Conservation (phyloP, 108 stramenopile genomes). For the Nitzschia putrida region DNA sequence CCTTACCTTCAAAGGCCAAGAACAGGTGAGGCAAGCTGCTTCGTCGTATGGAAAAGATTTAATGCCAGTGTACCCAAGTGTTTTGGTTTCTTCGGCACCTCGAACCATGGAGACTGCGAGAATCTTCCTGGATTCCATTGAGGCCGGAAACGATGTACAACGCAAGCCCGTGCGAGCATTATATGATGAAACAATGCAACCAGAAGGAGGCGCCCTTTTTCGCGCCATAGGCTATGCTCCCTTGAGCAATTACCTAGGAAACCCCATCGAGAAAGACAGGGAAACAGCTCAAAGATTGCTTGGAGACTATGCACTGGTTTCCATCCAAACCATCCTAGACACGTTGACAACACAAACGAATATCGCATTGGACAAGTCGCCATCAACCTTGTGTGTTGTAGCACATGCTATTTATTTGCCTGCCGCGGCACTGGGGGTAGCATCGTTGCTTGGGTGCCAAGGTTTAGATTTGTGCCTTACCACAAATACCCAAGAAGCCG, state of each 20-base stretch:
- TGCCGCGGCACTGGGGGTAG: conserved; percentile 41
- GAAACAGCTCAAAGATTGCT: conserved; percentile 30
- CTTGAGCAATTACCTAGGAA: conserved; percentile 39
- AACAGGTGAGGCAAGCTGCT: conserved; percentile 45
- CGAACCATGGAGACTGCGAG: conserved; percentile 52
- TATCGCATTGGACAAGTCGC: background rate
- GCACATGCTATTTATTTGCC: conserved; percentile 62
- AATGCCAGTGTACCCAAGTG: conserved; percentile 23
- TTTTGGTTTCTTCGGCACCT: conserved; percentile 51
- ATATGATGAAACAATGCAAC: conserved; percentile 59
- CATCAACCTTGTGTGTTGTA: conserved; percentile 37
- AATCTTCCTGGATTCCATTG: conserved; percentile 38
- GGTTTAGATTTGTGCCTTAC: conserved; percentile 34
- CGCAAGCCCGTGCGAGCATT: conserved; percentile 12
- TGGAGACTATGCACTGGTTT: conserved; percentile 39
- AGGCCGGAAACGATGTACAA: conserved; percentile 5
- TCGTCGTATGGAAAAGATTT: conserved; percentile 43
- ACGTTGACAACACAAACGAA: no score
- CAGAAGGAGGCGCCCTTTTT: conserved; percentile 44
- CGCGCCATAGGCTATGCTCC: conserved; percentile 55
- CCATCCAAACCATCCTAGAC: conserved; percentile 28
- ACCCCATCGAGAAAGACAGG: conserved; percentile 28
- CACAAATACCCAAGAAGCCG: conserved; percentile 52
- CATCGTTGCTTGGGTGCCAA: conserved; percentile 31
- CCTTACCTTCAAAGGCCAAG: conserved; percentile 37